A percentile compares a stretch with the other conserved stretches of the same genome.
These are phyloP conservation scores for Penicillium riverlandense DNA, from an alignment of 495 filamentous ascomycete species.

Conservation along the genomic window DNA sequence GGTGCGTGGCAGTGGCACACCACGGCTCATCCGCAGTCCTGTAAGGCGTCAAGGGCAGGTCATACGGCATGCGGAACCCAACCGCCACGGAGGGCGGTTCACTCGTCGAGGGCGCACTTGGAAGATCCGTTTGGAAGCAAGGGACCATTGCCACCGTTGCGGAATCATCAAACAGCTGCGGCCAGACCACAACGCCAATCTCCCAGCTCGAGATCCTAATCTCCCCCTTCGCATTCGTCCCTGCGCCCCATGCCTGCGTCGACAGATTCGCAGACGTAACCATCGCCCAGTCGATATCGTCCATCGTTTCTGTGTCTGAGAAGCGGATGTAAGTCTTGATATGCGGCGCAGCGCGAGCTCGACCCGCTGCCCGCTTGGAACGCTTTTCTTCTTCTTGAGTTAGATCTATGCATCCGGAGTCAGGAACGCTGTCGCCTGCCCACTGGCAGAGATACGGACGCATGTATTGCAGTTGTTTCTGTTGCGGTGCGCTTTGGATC, in stretches of 20 bases:
- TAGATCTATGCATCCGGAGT: slow-evolving; percentile 6
- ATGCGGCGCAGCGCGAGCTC: slow-evolving; percentile 79
- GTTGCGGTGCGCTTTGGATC: slow-evolving; percentile 56
- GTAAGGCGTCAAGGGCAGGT: slow-evolving; percentile 66
- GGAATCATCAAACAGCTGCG: slow-evolving; percentile 45
- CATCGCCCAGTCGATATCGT: slow-evolving; percentile 75
- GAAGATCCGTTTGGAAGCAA: slow-evolving; percentile 55
- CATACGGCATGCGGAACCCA: slow-evolving; percentile 77
- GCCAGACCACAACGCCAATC: slow-evolving; percentile 81
- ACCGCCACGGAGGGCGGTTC: slow-evolving; percentile 29
- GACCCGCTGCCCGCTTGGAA: slow-evolving; percentile 41
- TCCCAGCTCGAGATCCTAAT: slow-evolving; percentile 76
- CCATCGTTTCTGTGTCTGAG: slow-evolving; percentile 29
- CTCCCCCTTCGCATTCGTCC: slow-evolving; percentile 42
- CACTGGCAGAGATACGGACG: slow-evolving; percentile 66
- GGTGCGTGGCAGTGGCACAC: slow-evolving; percentile 59
- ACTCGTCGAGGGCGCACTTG: slow-evolving; percentile 11
- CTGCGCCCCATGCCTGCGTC: slow-evolving; percentile 84
- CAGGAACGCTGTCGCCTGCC: slow-evolving; percentile 37
- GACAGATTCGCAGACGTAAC: slow-evolving; percentile 81
- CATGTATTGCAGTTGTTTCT: slow-evolving; percentile 70
- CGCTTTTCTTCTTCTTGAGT: slow-evolving; percentile 5
- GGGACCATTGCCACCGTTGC: slow-evolving; percentile 52
- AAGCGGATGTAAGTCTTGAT: slow-evolving; percentile 88
- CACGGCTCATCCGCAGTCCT: slow-evolving; percentile 59